These are phyloP conservation scores for Zancudomyces culisetae DNA, from an alignment of 371 early-diverging fungal species.

Conservation along the genomic window DNA sequence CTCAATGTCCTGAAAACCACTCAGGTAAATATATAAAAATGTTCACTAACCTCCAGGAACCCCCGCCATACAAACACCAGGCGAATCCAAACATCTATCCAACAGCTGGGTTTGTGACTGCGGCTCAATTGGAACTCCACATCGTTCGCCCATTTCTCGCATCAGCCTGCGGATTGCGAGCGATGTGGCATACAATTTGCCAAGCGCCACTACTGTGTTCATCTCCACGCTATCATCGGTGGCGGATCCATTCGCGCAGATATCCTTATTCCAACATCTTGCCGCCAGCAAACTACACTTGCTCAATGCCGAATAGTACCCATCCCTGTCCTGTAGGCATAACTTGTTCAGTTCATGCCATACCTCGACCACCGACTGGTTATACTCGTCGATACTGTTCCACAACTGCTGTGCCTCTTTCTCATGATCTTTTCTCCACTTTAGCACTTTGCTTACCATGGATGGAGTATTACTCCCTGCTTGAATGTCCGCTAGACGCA, in stretches of 20 bases:
- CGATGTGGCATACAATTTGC: constrained; percentile 16
- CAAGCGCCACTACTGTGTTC: constrained; percentile 6
- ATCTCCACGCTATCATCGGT: neutral
- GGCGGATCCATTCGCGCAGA: too few relatives aligned
- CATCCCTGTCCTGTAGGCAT: constrained; percentile 10
- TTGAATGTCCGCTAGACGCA: constrained; percentile 81
- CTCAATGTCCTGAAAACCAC: neutral
- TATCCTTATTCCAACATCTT: neutral
- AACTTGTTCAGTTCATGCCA: constrained; percentile 22
- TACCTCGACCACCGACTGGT: constrained; percentile 27
- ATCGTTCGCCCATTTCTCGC: constrained; percentile 45
- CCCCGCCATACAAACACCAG: constrained; percentile 75
- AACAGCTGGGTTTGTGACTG: constrained; percentile 60
- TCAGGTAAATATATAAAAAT: neutral
- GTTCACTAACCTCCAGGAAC: constrained; percentile 63
- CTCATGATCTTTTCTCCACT: constrained; percentile 54
- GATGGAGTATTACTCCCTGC: constrained; percentile 84
- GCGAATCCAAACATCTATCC: constrained; percentile 46
- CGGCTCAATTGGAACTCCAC: constrained; percentile 81
- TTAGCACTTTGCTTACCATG: constrained; percentile 68
- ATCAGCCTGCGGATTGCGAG: constrained; percentile 31
- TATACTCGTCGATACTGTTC: constrained; percentile 31
- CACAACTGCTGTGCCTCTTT: constrained; percentile 34
- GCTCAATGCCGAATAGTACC: constrained; percentile 25
- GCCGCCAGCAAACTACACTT: constrained; percentile 6